These are phyloP conservation scores for Ilyonectria sp. DNA, from an alignment of 2,329 filamentous ascomycete species.

Conservation along the genomic window DNA sequence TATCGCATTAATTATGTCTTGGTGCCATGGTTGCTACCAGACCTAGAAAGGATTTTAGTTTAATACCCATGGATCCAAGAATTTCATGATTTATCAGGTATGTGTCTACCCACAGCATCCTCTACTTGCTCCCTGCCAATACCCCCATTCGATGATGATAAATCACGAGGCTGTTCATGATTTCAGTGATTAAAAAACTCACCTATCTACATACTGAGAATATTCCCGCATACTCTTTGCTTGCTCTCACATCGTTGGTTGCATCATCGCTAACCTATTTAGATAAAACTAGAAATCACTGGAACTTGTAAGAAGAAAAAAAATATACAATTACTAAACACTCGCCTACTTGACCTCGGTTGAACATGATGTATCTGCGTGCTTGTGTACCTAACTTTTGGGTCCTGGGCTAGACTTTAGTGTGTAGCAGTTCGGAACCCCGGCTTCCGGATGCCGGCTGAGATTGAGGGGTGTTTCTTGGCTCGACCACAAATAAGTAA, in stretches of 20 bases:
- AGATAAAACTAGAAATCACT: neutral
- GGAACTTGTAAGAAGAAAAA: too few species aligned
- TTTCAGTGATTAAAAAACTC: constrained; percentile 55
- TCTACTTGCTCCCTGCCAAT: neutral
- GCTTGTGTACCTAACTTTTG: neutral
- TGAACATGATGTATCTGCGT: neutral
- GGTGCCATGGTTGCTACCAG: neutral
- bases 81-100: neutral
- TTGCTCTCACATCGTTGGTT: constrained; percentile 2
- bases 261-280: neutral
- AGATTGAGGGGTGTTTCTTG: neutral
- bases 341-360: neutral
- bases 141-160: constrained; percentile 56
- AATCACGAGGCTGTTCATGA: constrained; percentile 65
- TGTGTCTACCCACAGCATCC: neutral
- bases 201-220: constrained; percentile 44
- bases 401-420: too few species aligned
- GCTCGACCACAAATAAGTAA: too few species aligned
- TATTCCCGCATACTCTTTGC: neutral
- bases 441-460: neutral
- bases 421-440: neutral
- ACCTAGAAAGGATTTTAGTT: neutral
- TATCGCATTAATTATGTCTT: neutral
- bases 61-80: neutral
- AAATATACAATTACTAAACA: neutral